Evolutionary conservation across 768 basidiomycete species (phyloP).

Genomic region (Mrakia frigida): DNA sequence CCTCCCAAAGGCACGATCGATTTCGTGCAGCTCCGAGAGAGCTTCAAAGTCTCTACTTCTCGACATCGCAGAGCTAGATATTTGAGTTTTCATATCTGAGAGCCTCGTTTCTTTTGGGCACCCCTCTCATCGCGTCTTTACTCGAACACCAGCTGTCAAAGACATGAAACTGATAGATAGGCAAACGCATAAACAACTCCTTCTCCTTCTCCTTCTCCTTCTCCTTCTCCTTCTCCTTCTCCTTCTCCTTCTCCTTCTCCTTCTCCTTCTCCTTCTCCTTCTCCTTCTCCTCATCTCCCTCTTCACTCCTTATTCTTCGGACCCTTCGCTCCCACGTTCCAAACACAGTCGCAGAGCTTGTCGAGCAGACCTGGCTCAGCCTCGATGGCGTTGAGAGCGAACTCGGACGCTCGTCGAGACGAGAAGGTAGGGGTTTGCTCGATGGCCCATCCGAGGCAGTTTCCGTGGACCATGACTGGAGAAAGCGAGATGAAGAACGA

Average conservation of each 20-base stretch:
- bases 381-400: slow-evolving; percentile 19
- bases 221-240: background rate
- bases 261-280: no score
- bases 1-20: no score
- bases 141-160: no score
- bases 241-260: background rate
- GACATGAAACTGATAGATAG: no score
- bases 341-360: slow-evolving; percentile 19
- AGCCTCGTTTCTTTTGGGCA: no score
- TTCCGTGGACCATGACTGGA: slow-evolving; percentile 6
- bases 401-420: background rate
- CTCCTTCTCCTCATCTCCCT: background rate
- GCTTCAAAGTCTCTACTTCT: no score
- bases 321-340: background rate
- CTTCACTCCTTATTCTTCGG: background rate
- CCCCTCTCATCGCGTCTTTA: no score
- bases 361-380: slow-evolving; percentile 2
- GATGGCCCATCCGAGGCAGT: background rate
- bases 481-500: background rate
- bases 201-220: no score
- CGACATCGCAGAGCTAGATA: no score
- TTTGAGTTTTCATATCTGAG: no score
- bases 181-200: no score
- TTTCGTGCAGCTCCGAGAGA: no score
- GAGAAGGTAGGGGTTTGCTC: slow-evolving; percentile 4